Evolutionary conservation across 148 eudicot genomes (phyloP).

Genomic region (Nyssa sinensis): DNA sequence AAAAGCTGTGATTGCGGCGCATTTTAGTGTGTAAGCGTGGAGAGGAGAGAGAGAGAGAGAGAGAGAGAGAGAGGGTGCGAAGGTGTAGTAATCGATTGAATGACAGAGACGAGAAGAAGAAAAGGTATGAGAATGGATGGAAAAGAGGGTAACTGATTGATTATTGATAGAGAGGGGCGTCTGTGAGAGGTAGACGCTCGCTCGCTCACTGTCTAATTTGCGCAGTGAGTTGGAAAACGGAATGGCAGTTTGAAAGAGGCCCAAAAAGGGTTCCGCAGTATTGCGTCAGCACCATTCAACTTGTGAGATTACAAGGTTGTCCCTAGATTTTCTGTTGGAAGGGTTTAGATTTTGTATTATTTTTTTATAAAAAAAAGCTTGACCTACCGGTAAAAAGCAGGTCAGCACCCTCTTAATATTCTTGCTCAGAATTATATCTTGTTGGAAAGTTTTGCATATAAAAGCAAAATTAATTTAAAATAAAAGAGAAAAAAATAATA

Average conservation of each 20-base stretch:
- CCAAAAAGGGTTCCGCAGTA: neutral
- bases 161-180: neutral
- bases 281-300: neutral
- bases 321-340: neutral
- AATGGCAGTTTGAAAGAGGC: neutral
- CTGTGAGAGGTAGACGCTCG: neutral
- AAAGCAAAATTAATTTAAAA: too few species aligned
- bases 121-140: neutral
- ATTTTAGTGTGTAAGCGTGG: neutral
- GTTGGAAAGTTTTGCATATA: too few species aligned
- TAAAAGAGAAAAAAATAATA: too few species aligned
- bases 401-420: too few species aligned
- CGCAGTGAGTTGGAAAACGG: neutral
- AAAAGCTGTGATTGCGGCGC: conserved; percentile 6
- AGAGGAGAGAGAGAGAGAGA: conserved; percentile 22
- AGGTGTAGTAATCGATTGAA: conserved; percentile 21
- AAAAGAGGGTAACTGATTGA: neutral
- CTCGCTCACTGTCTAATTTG: neutral
- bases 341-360: too few species aligned
- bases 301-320: neutral
- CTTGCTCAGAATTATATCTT: too few species aligned
- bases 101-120: neutral
- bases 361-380: too few species aligned
- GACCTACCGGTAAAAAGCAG: too few species aligned
- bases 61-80: conserved; percentile 22